Conservation (phyloP, 768 basidiomycete genomes). For the Megacollybia marginata region DNA sequence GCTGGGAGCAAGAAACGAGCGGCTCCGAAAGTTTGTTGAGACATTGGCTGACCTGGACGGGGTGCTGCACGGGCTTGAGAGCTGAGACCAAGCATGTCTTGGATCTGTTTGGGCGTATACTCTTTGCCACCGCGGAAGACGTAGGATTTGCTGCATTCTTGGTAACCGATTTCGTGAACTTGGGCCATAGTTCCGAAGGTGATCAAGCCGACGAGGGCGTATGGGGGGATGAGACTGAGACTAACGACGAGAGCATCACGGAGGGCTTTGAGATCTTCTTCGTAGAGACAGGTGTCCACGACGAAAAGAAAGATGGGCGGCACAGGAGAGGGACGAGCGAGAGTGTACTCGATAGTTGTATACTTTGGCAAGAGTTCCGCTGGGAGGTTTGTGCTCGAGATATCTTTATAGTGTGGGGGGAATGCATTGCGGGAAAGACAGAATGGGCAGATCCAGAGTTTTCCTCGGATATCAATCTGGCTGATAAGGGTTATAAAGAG, state of each 20-base stretch:
- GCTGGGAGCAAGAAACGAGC: slow-evolving; percentile 89
- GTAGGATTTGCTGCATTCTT: slow-evolving; percentile 95
- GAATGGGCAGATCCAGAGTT: slow-evolving; percentile 99
- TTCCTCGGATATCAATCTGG: slow-evolving; percentile 97
- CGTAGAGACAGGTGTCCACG: slow-evolving; percentile 93
- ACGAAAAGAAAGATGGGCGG: slow-evolving; percentile 97
- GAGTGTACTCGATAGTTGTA: slow-evolving; percentile 99
- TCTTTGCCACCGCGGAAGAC: slow-evolving; percentile 99
- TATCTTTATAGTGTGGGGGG: slow-evolving; percentile 98
- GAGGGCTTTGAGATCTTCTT: slow-evolving; percentile 92
- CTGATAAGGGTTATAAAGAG: slow-evolving; percentile 32
- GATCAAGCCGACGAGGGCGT: slow-evolving; percentile 90
- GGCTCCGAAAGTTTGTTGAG: slow-evolving; percentile 75
- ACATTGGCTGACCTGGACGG: slow-evolving; percentile 78
- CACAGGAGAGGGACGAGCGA: slow-evolving; percentile 81
- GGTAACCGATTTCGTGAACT: slow-evolving; percentile 97
- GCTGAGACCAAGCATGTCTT: slow-evolving; percentile 93
- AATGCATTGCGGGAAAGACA: slow-evolving; percentile 95
- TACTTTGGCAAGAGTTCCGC: slow-evolving; percentile 96
- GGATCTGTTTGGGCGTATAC: slow-evolving; percentile 92
- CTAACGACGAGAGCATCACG: slow-evolving; percentile 93
- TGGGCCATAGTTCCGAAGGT: slow-evolving; percentile 99
- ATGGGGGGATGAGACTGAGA: slow-evolving; percentile 87
- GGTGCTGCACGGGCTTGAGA: slow-evolving; percentile 77
- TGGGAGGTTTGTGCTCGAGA: slow-evolving; percentile 93